Conservation (phyloP, 345 rosid genomes). For the Gossypium longicalyx region DNA sequence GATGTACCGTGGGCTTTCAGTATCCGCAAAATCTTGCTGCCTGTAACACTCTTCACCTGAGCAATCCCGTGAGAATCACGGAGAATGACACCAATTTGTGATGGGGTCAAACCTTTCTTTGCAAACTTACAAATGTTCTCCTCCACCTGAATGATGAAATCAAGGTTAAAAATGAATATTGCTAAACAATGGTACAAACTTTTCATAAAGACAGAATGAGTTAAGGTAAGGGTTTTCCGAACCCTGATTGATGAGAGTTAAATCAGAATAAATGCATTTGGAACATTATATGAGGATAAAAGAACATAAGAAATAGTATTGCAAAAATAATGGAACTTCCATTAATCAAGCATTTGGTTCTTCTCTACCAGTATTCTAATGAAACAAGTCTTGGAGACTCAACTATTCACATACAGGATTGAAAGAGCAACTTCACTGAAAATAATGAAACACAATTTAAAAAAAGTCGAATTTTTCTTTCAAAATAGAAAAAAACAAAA, state of each 20-base stretch:
- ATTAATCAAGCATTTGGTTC: background rate
- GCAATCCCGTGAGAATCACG: conserved; percentile 71
- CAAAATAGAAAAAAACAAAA: background rate
- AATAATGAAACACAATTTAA: background rate
- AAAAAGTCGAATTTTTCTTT: background rate
- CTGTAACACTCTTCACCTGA: conserved; percentile 64
- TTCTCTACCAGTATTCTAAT: background rate
- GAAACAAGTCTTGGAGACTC: background rate
- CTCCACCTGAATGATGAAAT: conserved; percentile 31
- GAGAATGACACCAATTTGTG: conserved; percentile 71
- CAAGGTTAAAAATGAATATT: background rate
- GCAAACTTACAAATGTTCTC: conserved; percentile 76
- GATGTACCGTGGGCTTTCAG: conserved; percentile 50
- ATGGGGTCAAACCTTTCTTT: conserved; percentile 69
- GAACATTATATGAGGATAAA: no score
- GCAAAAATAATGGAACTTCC: background rate
- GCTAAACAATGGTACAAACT: no score
- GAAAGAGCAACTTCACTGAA: background rate
- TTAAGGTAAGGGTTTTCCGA: no score
- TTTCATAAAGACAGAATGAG: no score
- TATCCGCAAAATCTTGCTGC: conserved; percentile 60
- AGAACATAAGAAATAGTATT: background rate
- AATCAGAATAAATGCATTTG: no score
- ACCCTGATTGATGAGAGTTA: no score
- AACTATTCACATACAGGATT: background rate